phyloP scores from a whole-genome alignment of 345 rosid genomes.

The Gossypium bickii region DNA sequence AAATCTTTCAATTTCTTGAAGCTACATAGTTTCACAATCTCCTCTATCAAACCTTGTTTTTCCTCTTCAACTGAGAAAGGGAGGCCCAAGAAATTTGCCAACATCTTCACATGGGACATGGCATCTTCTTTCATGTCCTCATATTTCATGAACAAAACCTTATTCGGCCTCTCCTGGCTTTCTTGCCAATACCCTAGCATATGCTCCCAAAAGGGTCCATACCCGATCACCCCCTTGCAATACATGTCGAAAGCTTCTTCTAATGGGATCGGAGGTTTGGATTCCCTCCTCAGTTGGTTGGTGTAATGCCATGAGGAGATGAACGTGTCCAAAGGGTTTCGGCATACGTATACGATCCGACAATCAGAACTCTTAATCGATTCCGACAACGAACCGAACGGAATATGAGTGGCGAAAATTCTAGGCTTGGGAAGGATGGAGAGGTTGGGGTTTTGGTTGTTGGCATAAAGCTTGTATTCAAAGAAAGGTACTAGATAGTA shows the following conservation, averaged over 20 bases:
- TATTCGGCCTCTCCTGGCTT: slow-evolving; percentile 39
- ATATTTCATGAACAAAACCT: slow-evolving; percentile 37
- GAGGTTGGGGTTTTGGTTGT: slow-evolving; percentile 37
- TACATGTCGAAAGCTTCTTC: slow-evolving; percentile 45
- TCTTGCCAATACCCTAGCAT: slow-evolving; percentile 48
- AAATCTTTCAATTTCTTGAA: slow-evolving; percentile 36
- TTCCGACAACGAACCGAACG: slow-evolving; percentile 30
- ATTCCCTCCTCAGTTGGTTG: slow-evolving; percentile 25
- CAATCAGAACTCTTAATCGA: slow-evolving; percentile 25
- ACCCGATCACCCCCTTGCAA: slow-evolving; percentile 38
- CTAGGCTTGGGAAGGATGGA: slow-evolving; percentile 31
- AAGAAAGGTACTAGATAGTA: slow-evolving; percentile 60
- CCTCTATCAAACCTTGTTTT: slow-evolving; percentile 25
- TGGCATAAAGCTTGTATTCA: slow-evolving; percentile 43
- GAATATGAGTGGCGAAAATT: slow-evolving; percentile 46
- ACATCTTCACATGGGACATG: slow-evolving; percentile 21
- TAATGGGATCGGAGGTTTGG: slow-evolving; percentile 20
- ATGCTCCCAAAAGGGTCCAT: slow-evolving; percentile 54
- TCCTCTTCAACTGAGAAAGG: slow-evolving; percentile 48
- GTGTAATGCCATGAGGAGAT: slow-evolving; percentile 44
- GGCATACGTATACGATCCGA: slow-evolving; percentile 41
- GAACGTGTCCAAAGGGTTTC: slow-evolving; percentile 50
- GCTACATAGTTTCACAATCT: slow-evolving; percentile 43
- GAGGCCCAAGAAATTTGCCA: slow-evolving; percentile 38
- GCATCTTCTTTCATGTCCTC: slow-evolving; percentile 46